Percentiles rank a stretch among this genome's conserved stretches.
phyloP scores from a whole-genome alignment of 2,329 filamentous ascomycete genomes.

The Paramyrothecium roridum region DNA sequence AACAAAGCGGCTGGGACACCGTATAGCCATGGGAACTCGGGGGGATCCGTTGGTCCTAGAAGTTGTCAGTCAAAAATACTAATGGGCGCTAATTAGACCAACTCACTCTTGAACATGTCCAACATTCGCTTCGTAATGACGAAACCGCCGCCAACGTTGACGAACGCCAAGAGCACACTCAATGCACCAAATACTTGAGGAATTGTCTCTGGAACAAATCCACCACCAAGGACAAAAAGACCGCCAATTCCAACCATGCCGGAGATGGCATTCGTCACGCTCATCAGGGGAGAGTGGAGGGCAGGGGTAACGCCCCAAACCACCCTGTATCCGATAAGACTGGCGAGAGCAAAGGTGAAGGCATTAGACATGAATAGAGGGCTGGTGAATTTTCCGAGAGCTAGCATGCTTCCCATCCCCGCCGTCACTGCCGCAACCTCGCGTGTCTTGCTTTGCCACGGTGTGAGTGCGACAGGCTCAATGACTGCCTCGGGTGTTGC shows the following conservation, averaged over 20 bases:
- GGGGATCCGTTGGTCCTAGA: slow-evolving; percentile 72
- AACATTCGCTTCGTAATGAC: slow-evolving; percentile 92
- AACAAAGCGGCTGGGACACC: slow-evolving; percentile 74
- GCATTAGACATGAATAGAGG: slow-evolving; percentile 86
- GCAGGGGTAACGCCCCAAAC: slow-evolving; percentile 85
- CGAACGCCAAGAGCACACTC: slow-evolving; percentile 81
- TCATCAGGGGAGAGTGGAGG: slow-evolving; percentile 87
- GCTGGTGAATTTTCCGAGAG: slow-evolving; percentile 75
- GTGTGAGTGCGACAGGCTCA: slow-evolving; percentile 66
- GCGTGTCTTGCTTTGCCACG: slow-evolving; percentile 75
- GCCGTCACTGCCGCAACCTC: slow-evolving; percentile 73
- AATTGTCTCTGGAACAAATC: slow-evolving; percentile 71
- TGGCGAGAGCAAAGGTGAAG: slow-evolving; percentile 80
- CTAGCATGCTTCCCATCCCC: slow-evolving; percentile 72
- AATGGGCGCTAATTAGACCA: neutral
- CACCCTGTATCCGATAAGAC: slow-evolving; percentile 81
- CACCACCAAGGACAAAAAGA: slow-evolving; percentile 84
- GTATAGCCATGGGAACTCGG: slow-evolving; percentile 87
- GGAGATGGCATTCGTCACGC: slow-evolving; percentile 88
- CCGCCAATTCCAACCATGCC: slow-evolving; percentile 89
- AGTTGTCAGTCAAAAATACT: slow-evolving; percentile 12
- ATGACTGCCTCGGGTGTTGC: slow-evolving; percentile 40
- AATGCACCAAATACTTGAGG: slow-evolving; percentile 75
- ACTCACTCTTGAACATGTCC: slow-evolving; percentile 78
- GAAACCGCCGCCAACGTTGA: slow-evolving; percentile 86